Percentiles rank a stretch among this genome's conserved stretches.
phyloP scores from a whole-genome alignment of 257 asterid genomes.

The Solanum gracilifrons region DNA sequence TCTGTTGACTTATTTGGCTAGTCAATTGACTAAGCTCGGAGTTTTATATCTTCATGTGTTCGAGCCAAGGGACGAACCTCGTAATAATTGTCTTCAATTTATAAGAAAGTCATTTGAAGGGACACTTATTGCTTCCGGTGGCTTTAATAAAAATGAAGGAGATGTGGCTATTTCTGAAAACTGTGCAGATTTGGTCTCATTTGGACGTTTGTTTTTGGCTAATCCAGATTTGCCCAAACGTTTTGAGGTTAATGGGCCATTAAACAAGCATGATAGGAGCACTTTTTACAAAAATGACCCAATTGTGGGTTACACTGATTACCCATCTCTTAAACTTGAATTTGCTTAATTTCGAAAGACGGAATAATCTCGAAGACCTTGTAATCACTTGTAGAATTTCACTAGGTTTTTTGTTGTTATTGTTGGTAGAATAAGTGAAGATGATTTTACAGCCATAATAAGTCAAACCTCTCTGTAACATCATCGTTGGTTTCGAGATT shows the following conservation, averaged over 20 bases:
- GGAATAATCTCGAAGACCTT: neutral
- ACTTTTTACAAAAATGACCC: slow-evolving; percentile 59
- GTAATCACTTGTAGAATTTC: neutral
- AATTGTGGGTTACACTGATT: slow-evolving; percentile 59
- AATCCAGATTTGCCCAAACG: slow-evolving; percentile 55
- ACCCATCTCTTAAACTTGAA: slow-evolving; percentile 43
- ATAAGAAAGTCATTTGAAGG: slow-evolving; percentile 33
- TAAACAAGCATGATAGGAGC: slow-evolving; percentile 35
- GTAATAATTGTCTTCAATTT: neutral
- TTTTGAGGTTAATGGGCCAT: slow-evolving; percentile 34
- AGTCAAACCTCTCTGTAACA: too few species aligned
- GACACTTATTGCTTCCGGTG: slow-evolving; percentile 25
- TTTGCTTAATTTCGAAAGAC: neutral
- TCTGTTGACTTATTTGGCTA: slow-evolving; percentile 35
- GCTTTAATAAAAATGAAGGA: neutral
- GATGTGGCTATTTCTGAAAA: neutral
- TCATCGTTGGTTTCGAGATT: neutral
- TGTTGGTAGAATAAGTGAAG: too few species aligned
- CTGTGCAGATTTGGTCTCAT: neutral
- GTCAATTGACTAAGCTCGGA: slow-evolving; percentile 14
- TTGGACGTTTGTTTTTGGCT: slow-evolving; percentile 30
- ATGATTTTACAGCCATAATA: too few species aligned
- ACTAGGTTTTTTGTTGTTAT: too few species aligned
- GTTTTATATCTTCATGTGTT: slow-evolving; percentile 32
- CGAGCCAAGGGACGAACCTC: slow-evolving; percentile 23